Base-by-base conservation (phyloP, 2,329 filamentous ascomycete species). In the Raffaelea ambrosiae region DNA sequence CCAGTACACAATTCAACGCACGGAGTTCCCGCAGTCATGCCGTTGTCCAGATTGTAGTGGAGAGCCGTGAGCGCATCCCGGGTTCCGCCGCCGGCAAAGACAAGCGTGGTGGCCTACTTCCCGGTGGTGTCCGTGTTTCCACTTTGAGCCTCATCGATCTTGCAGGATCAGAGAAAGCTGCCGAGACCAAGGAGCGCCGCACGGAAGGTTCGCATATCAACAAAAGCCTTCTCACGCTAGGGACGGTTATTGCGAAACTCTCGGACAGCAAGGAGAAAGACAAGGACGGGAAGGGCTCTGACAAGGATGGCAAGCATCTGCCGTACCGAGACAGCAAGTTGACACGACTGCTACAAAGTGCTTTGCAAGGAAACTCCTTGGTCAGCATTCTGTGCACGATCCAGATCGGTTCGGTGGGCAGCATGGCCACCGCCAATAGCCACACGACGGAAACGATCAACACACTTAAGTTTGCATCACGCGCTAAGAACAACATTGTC, bases 381-480 rank as follows among this genome's bases (percentile, higher is more conserved):
- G 89, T 98, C 59, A 97, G 91, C 60, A 98, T 98, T 61, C 81
- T 98, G 19, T 98, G 93, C 63, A 98, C 93, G 0, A 93, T 98
- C 47, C 87, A 95, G 61, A 84, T 94, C 41, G 88, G 88, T n/a
- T 74, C 85, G 2, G 77, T 80, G 13, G 84, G 85, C 20, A 89
- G 81, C 57, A 73, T 79, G 9, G 86, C 87, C 2, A 68, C 81
- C 3, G 77, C 83, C 19, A 84, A 80, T 57, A 86, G 76, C 20
- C 88, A 96, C 59, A 88, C 86, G 0, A 78, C 79, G 18, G 93
- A 98, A 67, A 97, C 91, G 0, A 69, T 98, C 48, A 98, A 95
- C 63, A 98, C 93, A 0, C 72, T 98, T 52, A 98, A 97, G 59
- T 98, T 98, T 61, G 93, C 93, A 2, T 93, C 90, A 11, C 80